These are phyloP conservation scores for Amborella trichopoda DNA, from an alignment of 164 flowering plant genomes.

Conservation along the genomic window DNA sequence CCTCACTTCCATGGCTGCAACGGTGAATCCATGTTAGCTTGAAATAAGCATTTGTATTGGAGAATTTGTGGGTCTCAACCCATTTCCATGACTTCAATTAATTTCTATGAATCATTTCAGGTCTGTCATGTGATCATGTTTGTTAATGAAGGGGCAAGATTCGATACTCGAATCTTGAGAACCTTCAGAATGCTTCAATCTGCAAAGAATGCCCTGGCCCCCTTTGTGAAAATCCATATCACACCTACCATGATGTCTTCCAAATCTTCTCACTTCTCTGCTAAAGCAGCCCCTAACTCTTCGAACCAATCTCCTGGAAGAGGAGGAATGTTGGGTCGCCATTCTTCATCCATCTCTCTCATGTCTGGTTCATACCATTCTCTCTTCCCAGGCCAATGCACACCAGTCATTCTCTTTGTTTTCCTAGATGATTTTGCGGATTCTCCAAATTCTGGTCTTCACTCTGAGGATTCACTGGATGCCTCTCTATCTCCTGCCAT, in stretches of 20 bases:
- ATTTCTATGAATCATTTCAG: constrained; percentile 52
- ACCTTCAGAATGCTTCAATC: constrained; percentile 70
- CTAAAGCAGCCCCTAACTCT: constrained; percentile 13
- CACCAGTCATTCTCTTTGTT: constrained; percentile 69
- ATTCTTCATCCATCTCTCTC: constrained; percentile 45
- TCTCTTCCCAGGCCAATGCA: constrained; percentile 82
- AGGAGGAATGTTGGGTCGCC: constrained; percentile 33
- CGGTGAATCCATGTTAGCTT: background rate
- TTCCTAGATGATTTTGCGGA: constrained; percentile 74
- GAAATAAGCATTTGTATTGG: background rate
- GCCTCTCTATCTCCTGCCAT: constrained; percentile 9
- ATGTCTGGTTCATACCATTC: constrained; percentile 75
- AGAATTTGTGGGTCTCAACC: background rate
- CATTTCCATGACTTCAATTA: no score
- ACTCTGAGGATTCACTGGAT: constrained; percentile 35
- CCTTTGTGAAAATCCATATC: constrained; percentile 43
- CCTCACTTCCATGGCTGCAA: background rate
- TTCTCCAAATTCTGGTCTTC: constrained; percentile 16
- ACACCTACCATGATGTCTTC: constrained; percentile 24
- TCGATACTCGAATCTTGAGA: constrained; percentile 56
- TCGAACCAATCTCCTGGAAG: constrained; percentile 48
- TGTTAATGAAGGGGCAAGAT: constrained; percentile 71
- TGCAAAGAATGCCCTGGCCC: constrained; percentile 59
- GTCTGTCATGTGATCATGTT: constrained; percentile 83
- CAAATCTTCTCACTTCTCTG: constrained; percentile 26